Percentiles rank a stretch among this genome's conserved stretches.
phyloP scores from a whole-genome alignment of 495 filamentous ascomycete genomes.

The Lindgomyces ingoldianus region DNA sequence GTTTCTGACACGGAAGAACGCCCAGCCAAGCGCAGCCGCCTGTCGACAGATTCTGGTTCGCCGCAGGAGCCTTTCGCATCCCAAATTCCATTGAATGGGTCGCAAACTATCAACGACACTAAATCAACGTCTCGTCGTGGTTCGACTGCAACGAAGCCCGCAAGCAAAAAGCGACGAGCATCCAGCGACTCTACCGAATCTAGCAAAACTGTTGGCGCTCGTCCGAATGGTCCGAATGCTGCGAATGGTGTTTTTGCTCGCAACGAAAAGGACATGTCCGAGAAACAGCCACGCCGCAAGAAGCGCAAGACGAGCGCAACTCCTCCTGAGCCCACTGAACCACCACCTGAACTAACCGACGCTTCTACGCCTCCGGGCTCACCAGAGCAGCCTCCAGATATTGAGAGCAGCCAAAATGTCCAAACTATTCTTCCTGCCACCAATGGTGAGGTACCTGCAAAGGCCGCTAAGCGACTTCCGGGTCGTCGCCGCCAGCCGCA shows the following conservation, averaged over 20 bases:
- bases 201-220: conserved; percentile 27
- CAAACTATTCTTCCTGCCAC: conserved; percentile 23
- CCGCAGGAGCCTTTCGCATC: conserved; percentile 2
- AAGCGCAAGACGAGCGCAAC: conserved; percentile 21
- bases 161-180: conserved; percentile 21
- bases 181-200: conserved; percentile 27
- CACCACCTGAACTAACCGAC: conserved; percentile 34
- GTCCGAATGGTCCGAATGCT: background rate
- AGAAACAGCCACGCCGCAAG: conserved; percentile 27
- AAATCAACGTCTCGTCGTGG: conserved; percentile 12
- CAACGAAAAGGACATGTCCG: conserved; percentile 25
- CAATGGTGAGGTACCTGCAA: conserved; percentile 31
- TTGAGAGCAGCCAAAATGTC: conserved; percentile 21
- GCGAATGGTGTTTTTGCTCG: conserved; percentile 22
- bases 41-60: conserved; percentile 34
- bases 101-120: conserved; percentile 1
- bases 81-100: conserved; percentile 8
- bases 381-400: conserved; percentile 28
- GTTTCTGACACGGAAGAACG: conserved; percentile 21
- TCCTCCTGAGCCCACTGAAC: conserved; percentile 10
- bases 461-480: conserved; percentile 39
- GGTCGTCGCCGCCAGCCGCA: conserved; percentile 45
- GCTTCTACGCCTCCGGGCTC: conserved; percentile 27
- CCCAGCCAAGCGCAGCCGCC: conserved; percentile 35
- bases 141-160: conserved; percentile 13